Evolutionary conservation across 208 protist genomes (phyloP).

Genomic region (Blechomonas ayalai): DNA sequence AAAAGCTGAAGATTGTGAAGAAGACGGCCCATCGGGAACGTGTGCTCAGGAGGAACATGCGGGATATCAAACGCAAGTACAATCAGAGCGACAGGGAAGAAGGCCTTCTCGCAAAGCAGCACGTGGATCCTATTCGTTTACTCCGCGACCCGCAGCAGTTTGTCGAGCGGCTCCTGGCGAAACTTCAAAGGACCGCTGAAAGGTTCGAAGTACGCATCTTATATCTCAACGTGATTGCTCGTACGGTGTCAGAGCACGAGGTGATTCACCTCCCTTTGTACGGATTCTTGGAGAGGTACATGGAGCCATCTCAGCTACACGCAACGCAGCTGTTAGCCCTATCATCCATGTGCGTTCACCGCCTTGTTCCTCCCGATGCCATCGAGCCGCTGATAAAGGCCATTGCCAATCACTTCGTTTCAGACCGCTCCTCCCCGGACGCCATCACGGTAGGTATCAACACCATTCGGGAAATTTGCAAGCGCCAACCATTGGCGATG

Average conservation of each 20-base stretch:
- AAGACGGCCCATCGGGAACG: constrained; percentile 85
- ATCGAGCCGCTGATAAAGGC: constrained; percentile 89
- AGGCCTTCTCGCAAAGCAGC: constrained; percentile 70
- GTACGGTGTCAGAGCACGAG: constrained; percentile 92
- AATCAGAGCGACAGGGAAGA: constrained; percentile 78
- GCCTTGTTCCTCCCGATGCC: constrained; percentile 91
- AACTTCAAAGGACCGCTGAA: constrained; percentile 90
- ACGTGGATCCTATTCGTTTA: constrained; percentile 92
- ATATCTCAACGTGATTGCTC: constrained; percentile 95
- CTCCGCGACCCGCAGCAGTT: constrained; percentile 96
- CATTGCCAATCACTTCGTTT: constrained; percentile 96
- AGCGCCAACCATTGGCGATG: constrained; percentile 93
- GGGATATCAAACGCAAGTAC: constrained; percentile 67
- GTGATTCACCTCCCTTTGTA: constrained; percentile 96
- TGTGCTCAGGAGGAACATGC: constrained; percentile 78
- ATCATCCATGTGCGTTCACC: constrained; percentile 93
- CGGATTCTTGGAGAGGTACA: constrained; percentile 94
- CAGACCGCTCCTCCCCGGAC: constrained; percentile 88
- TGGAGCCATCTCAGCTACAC: constrained; percentile 95
- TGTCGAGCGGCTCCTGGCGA: constrained; percentile 91
- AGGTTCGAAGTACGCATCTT: constrained; percentile 94
- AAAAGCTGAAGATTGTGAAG: constrained; percentile 90
- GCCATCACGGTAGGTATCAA: constrained; percentile 95
- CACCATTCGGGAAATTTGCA: constrained; percentile 95
- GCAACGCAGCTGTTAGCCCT: constrained; percentile 94